phyloP scores from a whole-genome alignment of 176 grass and related monocot species.

The Juncus effusus region DNA sequence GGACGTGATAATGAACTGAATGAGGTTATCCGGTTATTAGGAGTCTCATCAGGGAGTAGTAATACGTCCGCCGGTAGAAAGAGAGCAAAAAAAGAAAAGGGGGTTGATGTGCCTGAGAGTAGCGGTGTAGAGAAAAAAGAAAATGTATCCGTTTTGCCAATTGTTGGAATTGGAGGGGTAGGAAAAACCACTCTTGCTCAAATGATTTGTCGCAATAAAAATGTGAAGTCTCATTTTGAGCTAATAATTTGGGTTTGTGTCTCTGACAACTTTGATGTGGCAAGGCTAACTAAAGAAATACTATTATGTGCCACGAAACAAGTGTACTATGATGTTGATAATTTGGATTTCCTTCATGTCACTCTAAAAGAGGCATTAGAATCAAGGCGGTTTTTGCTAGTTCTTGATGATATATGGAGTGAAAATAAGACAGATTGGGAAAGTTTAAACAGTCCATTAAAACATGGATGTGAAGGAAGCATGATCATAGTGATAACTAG shows the following conservation, averaged over 20 bases:
- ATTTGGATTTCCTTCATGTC: constrained; percentile 16
- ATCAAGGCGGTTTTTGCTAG: constrained; percentile 11
- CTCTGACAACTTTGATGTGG: constrained; percentile 24
- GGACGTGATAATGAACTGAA: constrained; percentile 11
- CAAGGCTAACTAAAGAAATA: constrained; percentile 22
- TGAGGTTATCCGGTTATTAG: not conserved
- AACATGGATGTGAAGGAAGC: constrained; percentile 18
- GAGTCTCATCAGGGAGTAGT: not conserved
- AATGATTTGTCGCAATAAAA: not conserved
- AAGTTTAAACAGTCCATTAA: constrained; percentile 8
- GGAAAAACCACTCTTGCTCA: constrained; percentile 13
- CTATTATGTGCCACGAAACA: not conserved
- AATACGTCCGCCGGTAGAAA: not conserved
- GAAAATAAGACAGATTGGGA: constrained; percentile 27
- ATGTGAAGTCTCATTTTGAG: not conserved
- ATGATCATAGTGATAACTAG: constrained; percentile 36
- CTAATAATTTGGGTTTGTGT: constrained; percentile 7
- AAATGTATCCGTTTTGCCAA: not conserved
- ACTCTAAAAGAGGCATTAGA: not conserved
- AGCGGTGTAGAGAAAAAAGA: not conserved
- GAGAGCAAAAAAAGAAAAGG: not conserved
- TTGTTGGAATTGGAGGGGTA: not conserved
- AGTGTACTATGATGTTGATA: not conserved
- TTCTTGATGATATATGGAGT: constrained; percentile 36
- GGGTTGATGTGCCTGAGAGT: not conserved